Evolutionary conservation across 306 rosid genomes (phyloP), one percentile per base, ranked within the genome.

Genomic region (Vigna mungo): DNA sequence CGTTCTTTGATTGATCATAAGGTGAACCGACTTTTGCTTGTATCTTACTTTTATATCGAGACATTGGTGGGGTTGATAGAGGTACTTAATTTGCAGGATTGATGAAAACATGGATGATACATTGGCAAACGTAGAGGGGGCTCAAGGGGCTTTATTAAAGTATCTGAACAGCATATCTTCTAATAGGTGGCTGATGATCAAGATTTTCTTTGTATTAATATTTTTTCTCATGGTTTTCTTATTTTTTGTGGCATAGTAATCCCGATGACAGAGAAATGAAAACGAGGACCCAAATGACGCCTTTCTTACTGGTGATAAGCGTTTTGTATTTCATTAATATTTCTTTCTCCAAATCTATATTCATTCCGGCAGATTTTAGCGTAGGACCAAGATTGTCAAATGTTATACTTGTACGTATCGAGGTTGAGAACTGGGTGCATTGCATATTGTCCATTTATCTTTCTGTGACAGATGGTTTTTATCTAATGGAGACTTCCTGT

Each of bases 181-280:
- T 60, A 96, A 96, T 83, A 91, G 96, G 91, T 96, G 99, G 99
- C 85, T 93, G 87, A 96, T 93, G 99, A 96, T 96, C 90, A 96
- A 96, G 90, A 96, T 96, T 84, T 96, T 96, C 96, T 96, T 96
- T 89, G 94, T 96, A 78, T 75, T 96, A 60, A 91, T 93, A 75
- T 90, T 96, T 91, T 91, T 92, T 87, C 98, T 96, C 23, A 93
- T 85, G 96, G 88, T 96, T 84, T 96, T 96, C 93, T 88, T 96
- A 88, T 96, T 96, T 85, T 96, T 93, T 88, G 98, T 96, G 90
- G 99, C 99, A 34, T 96, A 88, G 85, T 75, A 82, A 49, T 80
- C 69, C 55, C 59, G 52, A 72, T 75, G 55, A 79, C 68, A 80
- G 53, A 75, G 62, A 80, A 77, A 74, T 60, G 82, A 79, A 79